phyloP scores from a whole-genome alignment of 345 rosid species.

The Iberis pinnata region DNA sequence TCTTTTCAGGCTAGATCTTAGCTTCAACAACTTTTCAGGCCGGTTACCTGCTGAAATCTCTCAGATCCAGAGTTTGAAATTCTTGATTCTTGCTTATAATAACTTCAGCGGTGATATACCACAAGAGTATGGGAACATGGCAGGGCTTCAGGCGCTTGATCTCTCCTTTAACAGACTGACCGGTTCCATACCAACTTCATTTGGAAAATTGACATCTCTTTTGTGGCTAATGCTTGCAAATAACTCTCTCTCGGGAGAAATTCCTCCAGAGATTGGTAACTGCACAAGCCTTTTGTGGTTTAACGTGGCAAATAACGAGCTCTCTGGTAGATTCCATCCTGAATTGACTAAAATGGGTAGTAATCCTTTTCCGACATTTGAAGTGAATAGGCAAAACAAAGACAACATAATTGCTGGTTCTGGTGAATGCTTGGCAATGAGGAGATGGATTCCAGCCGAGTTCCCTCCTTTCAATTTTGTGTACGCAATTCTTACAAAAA shows the following conservation, averaged over 20 bases:
- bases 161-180: conserved; percentile 65
- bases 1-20: conserved; percentile 58
- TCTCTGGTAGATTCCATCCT: conserved; percentile 54
- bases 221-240: conserved; percentile 95
- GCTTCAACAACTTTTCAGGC: conserved; percentile 69
- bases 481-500: conserved; percentile 54
- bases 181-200: conserved; percentile 56
- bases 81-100: conserved; percentile 57
- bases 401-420: conserved; percentile 45
- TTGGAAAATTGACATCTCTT: conserved; percentile 65
- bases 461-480: conserved; percentile 82
- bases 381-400: conserved; percentile 33
- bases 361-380: conserved; percentile 48
- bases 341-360: conserved; percentile 58
- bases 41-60: conserved; percentile 55
- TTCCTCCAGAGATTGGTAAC: conserved; percentile 66
- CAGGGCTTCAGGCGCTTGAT: conserved; percentile 66
- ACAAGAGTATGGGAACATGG: conserved; percentile 53
- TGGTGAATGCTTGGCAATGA: conserved; percentile 73
- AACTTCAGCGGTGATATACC: conserved; percentile 65
- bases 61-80: conserved; percentile 47
- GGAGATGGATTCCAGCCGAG: conserved; percentile 92
- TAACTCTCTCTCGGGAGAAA: conserved; percentile 55
- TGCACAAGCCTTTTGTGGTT: conserved; percentile 82
- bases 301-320: conserved; percentile 70